phyloP scores from a whole-genome alignment of 306 rosid genomes.

The Mucuna pruriens region DNA sequence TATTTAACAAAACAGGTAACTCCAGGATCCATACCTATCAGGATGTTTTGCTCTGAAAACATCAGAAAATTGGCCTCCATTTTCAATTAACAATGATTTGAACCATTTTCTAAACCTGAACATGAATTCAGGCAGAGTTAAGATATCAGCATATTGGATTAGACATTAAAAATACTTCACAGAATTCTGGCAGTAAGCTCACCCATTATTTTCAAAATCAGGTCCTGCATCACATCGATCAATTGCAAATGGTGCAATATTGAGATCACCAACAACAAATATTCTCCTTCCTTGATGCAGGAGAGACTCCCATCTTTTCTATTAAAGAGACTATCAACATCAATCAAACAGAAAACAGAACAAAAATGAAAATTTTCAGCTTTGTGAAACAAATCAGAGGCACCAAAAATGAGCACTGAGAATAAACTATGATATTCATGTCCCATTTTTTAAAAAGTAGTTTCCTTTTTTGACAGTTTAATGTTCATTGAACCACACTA shows the following conservation, averaged over 20 bases:
- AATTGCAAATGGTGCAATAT: slow-evolving; percentile 86
- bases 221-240: slow-evolving; percentile 94
- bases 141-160: not conserved
- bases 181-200: slow-evolving; percentile 44
- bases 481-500: slow-evolving; percentile 12
- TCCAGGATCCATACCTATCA: slow-evolving; percentile 57
- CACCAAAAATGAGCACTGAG: slow-evolving; percentile 10
- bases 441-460: not conserved
- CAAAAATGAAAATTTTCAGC: not conserved
- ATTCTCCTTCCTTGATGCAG: slow-evolving; percentile 71
- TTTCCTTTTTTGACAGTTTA: not conserved
- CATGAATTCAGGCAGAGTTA: slow-evolving; percentile 22
- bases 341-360: slow-evolving; percentile 41
- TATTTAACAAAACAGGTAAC: slow-evolving; percentile 3
- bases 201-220: slow-evolving; percentile 88
- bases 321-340: slow-evolving; percentile 47
- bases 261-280: slow-evolving; percentile 92
- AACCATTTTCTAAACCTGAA: slow-evolving; percentile 93
- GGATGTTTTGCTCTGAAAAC: slow-evolving; percentile 83
- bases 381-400: slow-evolving; percentile 26
- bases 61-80: slow-evolving; percentile 76
- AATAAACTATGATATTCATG: not conserved
- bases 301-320: slow-evolving; percentile 94
- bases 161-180: slow-evolving; percentile 11
- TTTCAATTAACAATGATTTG: slow-evolving; percentile 68